phyloP scores from a whole-genome alignment of 2,329 filamentous ascomycete genomes.

The Nemania bipapillata region DNA sequence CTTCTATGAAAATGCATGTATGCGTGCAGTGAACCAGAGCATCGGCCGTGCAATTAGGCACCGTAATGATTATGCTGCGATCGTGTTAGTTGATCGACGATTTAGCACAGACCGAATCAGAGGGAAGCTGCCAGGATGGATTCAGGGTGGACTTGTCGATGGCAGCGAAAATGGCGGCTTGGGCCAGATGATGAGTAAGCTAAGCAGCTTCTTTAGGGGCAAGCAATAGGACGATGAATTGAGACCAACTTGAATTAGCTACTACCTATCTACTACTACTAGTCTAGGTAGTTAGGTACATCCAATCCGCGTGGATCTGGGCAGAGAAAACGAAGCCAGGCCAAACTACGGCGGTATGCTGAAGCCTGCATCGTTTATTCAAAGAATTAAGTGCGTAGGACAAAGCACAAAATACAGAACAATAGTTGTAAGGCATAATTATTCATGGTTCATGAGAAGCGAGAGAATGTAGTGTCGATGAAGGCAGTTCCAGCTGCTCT shows the following conservation, averaged over 20 bases:
- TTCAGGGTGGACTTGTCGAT: slow-evolving; percentile 72
- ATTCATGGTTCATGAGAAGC: not conserved
- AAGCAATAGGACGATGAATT: slow-evolving; percentile 56
- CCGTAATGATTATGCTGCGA: slow-evolving; percentile 86
- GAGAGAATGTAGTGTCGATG: not conserved
- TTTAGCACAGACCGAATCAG: slow-evolving; percentile 80
- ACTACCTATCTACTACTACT: too few relatives aligned
- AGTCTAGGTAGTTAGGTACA: not conserved
- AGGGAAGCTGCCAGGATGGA: slow-evolving; percentile 88
- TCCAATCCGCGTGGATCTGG: too few relatives aligned
- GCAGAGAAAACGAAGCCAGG: too few relatives aligned
- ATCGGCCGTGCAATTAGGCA: slow-evolving; percentile 94
- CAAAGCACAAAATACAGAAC: too few relatives aligned
- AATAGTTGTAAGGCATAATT: too few relatives aligned
- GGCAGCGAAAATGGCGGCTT: slow-evolving; percentile 63
- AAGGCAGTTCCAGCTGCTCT: not conserved
- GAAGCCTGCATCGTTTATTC: too few relatives aligned
- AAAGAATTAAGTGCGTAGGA: too few relatives aligned
- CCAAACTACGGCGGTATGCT: too few relatives aligned
- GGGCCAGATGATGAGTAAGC: slow-evolving; percentile 67
- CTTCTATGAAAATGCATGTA: slow-evolving; percentile 94
- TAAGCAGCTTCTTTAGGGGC: slow-evolving; percentile 68
- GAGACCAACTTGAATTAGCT: not conserved
- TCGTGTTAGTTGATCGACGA: slow-evolving; percentile 83
- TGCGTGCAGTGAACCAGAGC: slow-evolving; percentile 96